Evolutionary conservation across 306 rosid genomes (phyloP).

Genomic region (Dalbergia cultrata): DNA sequence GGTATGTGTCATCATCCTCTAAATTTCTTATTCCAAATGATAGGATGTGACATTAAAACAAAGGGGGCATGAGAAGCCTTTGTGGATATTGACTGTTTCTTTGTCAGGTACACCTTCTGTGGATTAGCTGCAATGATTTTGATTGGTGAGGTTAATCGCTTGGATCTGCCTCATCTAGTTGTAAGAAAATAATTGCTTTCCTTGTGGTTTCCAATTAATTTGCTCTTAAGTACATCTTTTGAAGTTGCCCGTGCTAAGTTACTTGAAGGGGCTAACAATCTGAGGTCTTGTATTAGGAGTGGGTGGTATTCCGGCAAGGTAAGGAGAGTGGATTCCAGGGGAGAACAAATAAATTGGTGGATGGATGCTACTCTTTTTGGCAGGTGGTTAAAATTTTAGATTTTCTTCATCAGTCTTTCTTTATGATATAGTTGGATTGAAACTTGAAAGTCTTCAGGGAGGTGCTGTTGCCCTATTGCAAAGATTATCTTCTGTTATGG

Average conservation of each 20-base stretch:
- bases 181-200: slow-evolving; percentile 61
- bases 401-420: slow-evolving; percentile 21
- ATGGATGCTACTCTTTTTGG: slow-evolving; percentile 99
- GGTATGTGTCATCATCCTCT: slow-evolving; percentile 67
- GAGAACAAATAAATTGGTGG: slow-evolving; percentile 95
- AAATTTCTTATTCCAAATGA: background rate
- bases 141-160: slow-evolving; percentile 80
- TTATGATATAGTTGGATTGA: slow-evolving; percentile 46
- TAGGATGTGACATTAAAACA: slow-evolving; percentile 34
- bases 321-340: slow-evolving; percentile 95
- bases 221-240: slow-evolving; percentile 1
- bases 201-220: slow-evolving; percentile 22
- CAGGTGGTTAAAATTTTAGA: slow-evolving; percentile 68
- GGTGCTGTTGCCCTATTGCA: slow-evolving; percentile 77
- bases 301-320: slow-evolving; percentile 93
- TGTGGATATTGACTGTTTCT: slow-evolving; percentile 27
- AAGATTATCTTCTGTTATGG: slow-evolving; percentile 64
- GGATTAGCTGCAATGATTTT: slow-evolving; percentile 94
- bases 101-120: slow-evolving; percentile 86
- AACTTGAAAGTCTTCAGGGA: slow-evolving; percentile 68
- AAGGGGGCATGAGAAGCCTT: slow-evolving; percentile 14
- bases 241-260: background rate
- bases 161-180: slow-evolving; percentile 78
- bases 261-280: slow-evolving; percentile 25
- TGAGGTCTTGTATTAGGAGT: slow-evolving; percentile 64